phyloP scores from a whole-genome alignment of 164 flowering plant genomes.

The Aristolochia contorta region DNA sequence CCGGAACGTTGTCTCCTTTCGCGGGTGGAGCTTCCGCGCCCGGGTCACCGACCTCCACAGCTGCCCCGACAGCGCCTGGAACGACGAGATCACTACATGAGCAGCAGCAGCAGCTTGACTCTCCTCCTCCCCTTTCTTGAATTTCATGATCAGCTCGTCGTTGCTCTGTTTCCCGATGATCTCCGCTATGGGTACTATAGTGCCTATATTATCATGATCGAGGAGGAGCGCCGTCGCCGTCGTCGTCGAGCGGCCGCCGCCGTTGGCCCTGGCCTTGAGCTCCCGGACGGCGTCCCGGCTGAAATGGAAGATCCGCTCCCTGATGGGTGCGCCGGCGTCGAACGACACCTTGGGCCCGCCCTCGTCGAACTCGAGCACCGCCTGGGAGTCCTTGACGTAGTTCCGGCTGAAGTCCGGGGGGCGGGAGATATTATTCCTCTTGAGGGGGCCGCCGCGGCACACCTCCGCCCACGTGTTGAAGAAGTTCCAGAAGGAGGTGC shows the following conservation, averaged over 20 bases:
- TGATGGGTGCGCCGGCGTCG: conserved; percentile 41
- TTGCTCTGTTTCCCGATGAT: conserved; percentile 35
- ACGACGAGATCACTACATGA: too few relatives aligned
- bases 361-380: conserved; percentile 47
- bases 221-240: too few relatives aligned
- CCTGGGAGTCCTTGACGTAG: conserved; percentile 49
- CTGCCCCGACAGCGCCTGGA: conserved; percentile 71
- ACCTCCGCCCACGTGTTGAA: conserved; percentile 70
- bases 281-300: conserved; percentile 41
- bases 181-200: conserved; percentile 16
- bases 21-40: conserved; percentile 35
- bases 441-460: conserved; percentile 15
- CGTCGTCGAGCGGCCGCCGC: conserved; percentile 5
- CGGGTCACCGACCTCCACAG: conserved; percentile 83
- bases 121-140: conserved; percentile 9
- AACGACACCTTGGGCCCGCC: conserved; percentile 63
- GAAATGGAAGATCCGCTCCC: conserved; percentile 73
- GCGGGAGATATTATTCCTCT: conserved; percentile 29
- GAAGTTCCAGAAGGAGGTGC: conserved; percentile 92
- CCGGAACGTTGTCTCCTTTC: conserved; percentile 56
- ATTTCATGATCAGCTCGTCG: conserved; percentile 33
- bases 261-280: conserved; percentile 52
- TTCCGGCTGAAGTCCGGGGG: conserved; percentile 46
- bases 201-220: too few relatives aligned
- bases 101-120: too few relatives aligned